Conservation (phyloP, 163 green algal species). For the Chloroidium sp. region DNA sequence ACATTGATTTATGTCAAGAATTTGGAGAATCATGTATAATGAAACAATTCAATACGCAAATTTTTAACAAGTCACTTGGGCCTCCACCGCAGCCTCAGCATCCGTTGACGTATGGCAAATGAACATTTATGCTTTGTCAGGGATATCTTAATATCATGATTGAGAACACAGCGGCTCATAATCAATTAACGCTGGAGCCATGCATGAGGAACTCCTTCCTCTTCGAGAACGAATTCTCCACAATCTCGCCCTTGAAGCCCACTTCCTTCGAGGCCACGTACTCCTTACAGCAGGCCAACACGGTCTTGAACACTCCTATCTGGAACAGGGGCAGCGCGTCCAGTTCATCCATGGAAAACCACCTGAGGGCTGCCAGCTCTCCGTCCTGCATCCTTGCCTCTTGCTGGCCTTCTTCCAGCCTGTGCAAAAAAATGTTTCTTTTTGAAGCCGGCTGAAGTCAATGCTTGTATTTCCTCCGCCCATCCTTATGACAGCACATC, state of each 20-base stretch:
- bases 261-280: conserved; percentile 19
- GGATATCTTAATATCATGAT: too few relatives aligned
- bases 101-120: too few relatives aligned
- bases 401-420: neutral
- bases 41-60: too few relatives aligned
- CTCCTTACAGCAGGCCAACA: conserved; percentile 6
- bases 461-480: too few relatives aligned
- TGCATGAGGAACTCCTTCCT: conserved; percentile 7
- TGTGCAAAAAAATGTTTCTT: neutral
- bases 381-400: conserved; percentile 14
- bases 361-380: conserved; percentile 37
- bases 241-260: neutral
- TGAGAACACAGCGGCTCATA: too few relatives aligned
- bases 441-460: too few relatives aligned
- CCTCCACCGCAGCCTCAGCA: too few relatives aligned
- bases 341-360: conserved; percentile 47
- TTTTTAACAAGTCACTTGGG: too few relatives aligned
- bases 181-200: neutral
- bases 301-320: neutral
- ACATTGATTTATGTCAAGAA: too few relatives aligned
- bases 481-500: too few relatives aligned
- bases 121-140: too few relatives aligned
- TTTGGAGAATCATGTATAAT: too few relatives aligned
- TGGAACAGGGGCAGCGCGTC: conserved; percentile 20
- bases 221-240: neutral